These are phyloP conservation scores for Bipolaris gigantea DNA, from an alignment of 2,329 filamentous ascomycete species.

Conservation along the genomic window DNA sequence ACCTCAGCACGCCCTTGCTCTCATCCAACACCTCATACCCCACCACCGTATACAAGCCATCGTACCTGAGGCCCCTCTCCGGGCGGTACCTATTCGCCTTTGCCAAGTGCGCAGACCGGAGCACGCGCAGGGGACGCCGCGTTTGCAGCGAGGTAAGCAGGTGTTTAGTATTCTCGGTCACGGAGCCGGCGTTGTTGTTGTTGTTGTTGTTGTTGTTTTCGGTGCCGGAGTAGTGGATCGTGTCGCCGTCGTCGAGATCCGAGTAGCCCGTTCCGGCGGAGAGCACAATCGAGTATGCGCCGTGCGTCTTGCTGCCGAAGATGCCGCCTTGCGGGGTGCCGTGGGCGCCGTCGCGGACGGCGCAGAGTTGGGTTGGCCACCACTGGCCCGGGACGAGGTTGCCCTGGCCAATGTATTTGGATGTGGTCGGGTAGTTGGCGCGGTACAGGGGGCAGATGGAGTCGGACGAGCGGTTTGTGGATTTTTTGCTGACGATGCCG, in stretches of 20 bases:
- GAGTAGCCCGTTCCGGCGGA: constrained; percentile 50
- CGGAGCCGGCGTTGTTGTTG: constrained; percentile 21
- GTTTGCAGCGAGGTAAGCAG: constrained; percentile 48
- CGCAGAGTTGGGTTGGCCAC: constrained; percentile 58
- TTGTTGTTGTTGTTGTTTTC: constrained; percentile 39
- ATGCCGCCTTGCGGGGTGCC: constrained; percentile 54
- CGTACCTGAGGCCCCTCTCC: constrained; percentile 56
- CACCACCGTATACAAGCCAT: constrained; percentile 58
- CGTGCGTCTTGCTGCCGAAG: constrained; percentile 48
- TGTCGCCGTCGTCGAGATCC: constrained; percentile 55
- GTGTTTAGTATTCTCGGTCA: constrained; percentile 46
- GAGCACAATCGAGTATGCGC: constrained; percentile 60
- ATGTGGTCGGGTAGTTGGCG: constrained; percentile 12
- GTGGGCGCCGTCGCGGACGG: constrained; percentile 58
- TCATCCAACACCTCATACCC: constrained; percentile 45
- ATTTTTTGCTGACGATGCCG: constrained; percentile 42
- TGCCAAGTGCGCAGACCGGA: constrained; percentile 50
- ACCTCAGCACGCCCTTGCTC: constrained; percentile 50
- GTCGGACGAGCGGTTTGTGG: constrained; percentile 30
- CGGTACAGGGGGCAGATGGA: constrained; percentile 27
- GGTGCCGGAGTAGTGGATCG: constrained; percentile 58
- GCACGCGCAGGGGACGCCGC: constrained; percentile 51
- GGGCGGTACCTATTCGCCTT: constrained; percentile 50
- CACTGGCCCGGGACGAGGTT: constrained; percentile 54
- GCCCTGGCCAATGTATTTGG: constrained; percentile 46